These are phyloP conservation scores for Xylaria sp. DNA, from an alignment of 2,329 filamentous ascomycete species.

Conservation along the genomic window DNA sequence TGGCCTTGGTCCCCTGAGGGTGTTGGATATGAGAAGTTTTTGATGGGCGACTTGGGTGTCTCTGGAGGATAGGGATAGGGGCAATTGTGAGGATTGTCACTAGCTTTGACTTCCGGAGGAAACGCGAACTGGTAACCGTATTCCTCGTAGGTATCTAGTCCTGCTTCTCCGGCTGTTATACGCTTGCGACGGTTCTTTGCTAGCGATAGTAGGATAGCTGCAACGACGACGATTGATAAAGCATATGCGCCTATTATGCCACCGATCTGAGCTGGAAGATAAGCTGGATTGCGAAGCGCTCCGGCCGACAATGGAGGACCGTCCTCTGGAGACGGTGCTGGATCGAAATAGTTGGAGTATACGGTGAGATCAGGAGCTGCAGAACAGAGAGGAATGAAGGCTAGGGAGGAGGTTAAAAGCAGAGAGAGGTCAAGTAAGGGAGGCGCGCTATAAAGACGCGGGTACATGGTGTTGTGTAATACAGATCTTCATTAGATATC, in stretches of 20 bases:
- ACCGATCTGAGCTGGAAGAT: slow-evolving; percentile 83
- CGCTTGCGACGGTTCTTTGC: slow-evolving; percentile 65
- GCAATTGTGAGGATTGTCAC: slow-evolving; percentile 36
- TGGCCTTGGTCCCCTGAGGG: slow-evolving; percentile 48
- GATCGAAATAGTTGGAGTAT: slow-evolving; percentile 57
- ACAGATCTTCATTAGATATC: slow-evolving; percentile 46
- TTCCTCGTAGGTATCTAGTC: slow-evolving; percentile 52
- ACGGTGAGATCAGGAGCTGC: slow-evolving; percentile 41
- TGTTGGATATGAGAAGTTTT: slow-evolving; percentile 64
- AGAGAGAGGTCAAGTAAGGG: slow-evolving; percentile 44
- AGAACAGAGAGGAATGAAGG: slow-evolving; percentile 45
- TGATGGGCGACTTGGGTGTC: slow-evolving; percentile 53
- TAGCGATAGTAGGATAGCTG: slow-evolving; percentile 71
- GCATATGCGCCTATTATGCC: slow-evolving; percentile 88
- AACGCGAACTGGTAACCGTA: slow-evolving; percentile 43
- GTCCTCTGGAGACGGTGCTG: slow-evolving; percentile 68
- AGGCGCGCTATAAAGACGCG: slow-evolving; percentile 48
- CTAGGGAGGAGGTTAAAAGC: slow-evolving; percentile 40
- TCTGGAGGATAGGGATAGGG: slow-evolving; percentile 46
- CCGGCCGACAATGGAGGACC: slow-evolving; percentile 68
- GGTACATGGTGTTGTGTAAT: slow-evolving; percentile 51
- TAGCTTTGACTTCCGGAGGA: slow-evolving; percentile 38
- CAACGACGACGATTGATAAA: slow-evolving; percentile 77
- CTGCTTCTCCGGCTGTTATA: slow-evolving; percentile 63
- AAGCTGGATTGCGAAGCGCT: slow-evolving; percentile 68